Evolutionary conservation across 106 monocot species (phyloP), one percentile per base, ranked within the genome.

Genomic region (Agapanthus africanus): DNA sequence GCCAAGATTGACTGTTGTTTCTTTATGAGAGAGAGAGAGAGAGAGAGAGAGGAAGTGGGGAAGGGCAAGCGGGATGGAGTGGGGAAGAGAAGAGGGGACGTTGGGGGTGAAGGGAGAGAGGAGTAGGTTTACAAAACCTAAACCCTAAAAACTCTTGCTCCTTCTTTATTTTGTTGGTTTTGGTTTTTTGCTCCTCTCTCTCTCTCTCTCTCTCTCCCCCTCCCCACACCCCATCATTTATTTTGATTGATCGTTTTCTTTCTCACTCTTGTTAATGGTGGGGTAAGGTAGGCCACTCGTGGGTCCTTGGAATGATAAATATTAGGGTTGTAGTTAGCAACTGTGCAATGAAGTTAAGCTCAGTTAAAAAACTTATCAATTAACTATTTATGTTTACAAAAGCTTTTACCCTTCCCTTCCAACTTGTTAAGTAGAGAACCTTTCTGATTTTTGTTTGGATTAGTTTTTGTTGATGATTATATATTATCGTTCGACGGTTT

Each of bases 281-380:
- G 65, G 52, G 35, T 6, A 50, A n/a, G 16, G 76, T 61, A 67
- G 80, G 71, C 74, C 82, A 80, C 82, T 79, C 80, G 87, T 80
- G 87, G 87, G 79, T n/a, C n/a, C n/a, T n/a, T n/a, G 71, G 68
- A 70, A 79, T 62, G 63, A 65, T 50, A 72, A 22, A 56, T n/a
- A n/a, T n/a, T 39, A 75, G 25, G 59, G 56, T 31, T 15, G 6
- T 6, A 46, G 62, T 9, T 7, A 56, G 47, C 4, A 6, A 16
- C 0, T 2, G 16, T 2, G 63, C 1, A 3, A 36, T 14, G 31
- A 3, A 30, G 31, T 25, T 35, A 38, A 37, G 38, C 38, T 33
- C 8, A 7, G 44, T 30, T 28, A 18, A 42, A 23, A 60, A 41
- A 27, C 0, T 19, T 28, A 0, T 7, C n/a, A n/a, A 1, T 6